phyloP scores from a whole-genome alignment of 352 stramenopile species.

The Phytopythium vexans region DNA sequence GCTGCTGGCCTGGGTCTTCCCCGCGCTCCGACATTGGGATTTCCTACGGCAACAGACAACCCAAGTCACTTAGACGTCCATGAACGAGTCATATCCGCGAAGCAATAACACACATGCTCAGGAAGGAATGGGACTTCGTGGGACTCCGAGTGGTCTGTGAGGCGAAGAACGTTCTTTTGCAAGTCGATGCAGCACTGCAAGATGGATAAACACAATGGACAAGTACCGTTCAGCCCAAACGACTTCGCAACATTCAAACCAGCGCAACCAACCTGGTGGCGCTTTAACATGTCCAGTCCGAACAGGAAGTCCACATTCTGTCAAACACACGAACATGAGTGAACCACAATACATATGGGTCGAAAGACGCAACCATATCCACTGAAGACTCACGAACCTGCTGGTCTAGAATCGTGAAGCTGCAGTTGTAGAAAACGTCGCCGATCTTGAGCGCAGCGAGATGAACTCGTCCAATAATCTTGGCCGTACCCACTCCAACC shows the following conservation, averaged over 20 bases:
- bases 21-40: slow-evolving; percentile 63
- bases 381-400: slow-evolving; percentile 24
- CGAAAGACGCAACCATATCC: neutral
- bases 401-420: slow-evolving; percentile 92
- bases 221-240: neutral
- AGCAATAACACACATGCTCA: slow-evolving; percentile 59
- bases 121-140: slow-evolving; percentile 87
- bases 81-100: neutral
- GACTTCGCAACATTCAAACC: neutral
- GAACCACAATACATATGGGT: neutral
- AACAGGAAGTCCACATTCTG: slow-evolving; percentile 97
- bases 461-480: slow-evolving; percentile 96
- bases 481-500: slow-evolving; percentile 94
- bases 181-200: slow-evolving; percentile 95
- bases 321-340: neutral
- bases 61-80: neutral
- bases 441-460: slow-evolving; percentile 91
- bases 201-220: slow-evolving; percentile 1
- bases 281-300: slow-evolving; percentile 98
- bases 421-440: slow-evolving; percentile 90
- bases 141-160: slow-evolving; percentile 57
- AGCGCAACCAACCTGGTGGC: slow-evolving; percentile 76
- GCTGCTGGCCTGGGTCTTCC: slow-evolving; percentile 17
- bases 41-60: slow-evolving; percentile 29
- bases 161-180: slow-evolving; percentile 83